Evolutionary conservation across 208 protist species (phyloP).

Genomic region (Wallacemonas rigidus): DNA sequence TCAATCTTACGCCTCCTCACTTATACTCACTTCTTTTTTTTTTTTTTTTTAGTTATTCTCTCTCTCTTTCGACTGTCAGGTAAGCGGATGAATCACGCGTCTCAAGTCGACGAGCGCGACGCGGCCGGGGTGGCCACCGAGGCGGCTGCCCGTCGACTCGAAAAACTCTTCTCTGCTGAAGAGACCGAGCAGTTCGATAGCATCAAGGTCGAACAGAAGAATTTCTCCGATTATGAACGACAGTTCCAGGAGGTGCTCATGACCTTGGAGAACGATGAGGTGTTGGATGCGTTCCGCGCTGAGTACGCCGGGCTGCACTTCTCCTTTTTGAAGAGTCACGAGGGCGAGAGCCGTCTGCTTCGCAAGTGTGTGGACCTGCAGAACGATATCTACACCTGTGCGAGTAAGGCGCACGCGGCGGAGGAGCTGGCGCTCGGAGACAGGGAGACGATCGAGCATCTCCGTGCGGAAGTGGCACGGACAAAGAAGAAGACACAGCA

Average conservation of each 20-base stretch:
- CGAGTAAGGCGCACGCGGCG: conserved; percentile 93
- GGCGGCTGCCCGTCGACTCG: neutral
- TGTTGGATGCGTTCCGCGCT: conserved; percentile 93
- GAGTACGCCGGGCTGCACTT: conserved; percentile 98
- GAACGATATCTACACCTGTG: conserved; percentile 94
- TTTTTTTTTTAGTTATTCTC: neutral
- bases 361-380: conserved; percentile 95
- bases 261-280: conserved; percentile 94
- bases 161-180: conserved; percentile 30
- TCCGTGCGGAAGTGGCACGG: conserved; percentile 94
- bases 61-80: neutral
- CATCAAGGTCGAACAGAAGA: conserved; percentile 60
- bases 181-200: conserved; percentile 49
- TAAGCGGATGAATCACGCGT: neutral
- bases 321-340: conserved; percentile 96
- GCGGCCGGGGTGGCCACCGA: neutral
- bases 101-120: neutral
- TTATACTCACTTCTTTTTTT: neutral
- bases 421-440: conserved; percentile 95
- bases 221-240: conserved; percentile 92
- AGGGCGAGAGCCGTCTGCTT: conserved; percentile 96
- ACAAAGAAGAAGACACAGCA: conserved; percentile 93
- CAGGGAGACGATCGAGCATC: conserved; percentile 92
- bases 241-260: conserved; percentile 95
- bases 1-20: no score